Evolutionary conservation across 2,329 filamentous ascomycete species (phyloP).

Genomic region (Aspergillus intermedius): DNA sequence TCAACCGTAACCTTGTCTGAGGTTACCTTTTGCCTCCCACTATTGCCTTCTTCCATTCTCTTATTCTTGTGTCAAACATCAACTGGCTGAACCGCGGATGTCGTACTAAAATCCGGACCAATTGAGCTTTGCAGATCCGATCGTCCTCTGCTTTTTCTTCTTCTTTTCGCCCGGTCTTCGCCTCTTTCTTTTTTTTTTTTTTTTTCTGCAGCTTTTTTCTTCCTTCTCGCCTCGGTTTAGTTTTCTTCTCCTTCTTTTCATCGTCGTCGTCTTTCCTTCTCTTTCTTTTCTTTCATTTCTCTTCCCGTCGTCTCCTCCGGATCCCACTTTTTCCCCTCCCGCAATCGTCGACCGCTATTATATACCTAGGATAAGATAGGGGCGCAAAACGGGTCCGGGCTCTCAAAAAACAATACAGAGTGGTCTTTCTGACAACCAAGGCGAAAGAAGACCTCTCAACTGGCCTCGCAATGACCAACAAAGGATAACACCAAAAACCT

Average conservation of each 20-base stretch:
- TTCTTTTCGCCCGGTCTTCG: constrained; percentile 1
- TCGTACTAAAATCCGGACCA: too few species aligned
- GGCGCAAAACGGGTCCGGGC: too few species aligned
- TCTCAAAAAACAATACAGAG: too few species aligned
- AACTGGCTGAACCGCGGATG: neutral
- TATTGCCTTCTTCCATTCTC: neutral
- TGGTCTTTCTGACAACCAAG: too few species aligned
- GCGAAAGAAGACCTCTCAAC: too few species aligned
- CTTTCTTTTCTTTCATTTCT: constrained; percentile 1
- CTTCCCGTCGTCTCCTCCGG: neutral
- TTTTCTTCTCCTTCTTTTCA: constrained; percentile 9
- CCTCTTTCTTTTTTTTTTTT: constrained; percentile 2
- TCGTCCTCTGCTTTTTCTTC: constrained; percentile 3
- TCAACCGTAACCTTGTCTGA: neutral
- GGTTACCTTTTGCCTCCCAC: neutral
- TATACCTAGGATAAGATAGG: too few species aligned
- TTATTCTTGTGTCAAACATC: neutral
- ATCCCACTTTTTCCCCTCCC: constrained; percentile 3
- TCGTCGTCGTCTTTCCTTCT: constrained; percentile 8
- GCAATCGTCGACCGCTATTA: constrained; percentile 1
- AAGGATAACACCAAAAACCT: constrained; percentile 15
- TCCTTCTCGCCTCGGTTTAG: constrained; percentile 4
- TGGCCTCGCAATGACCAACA: constrained; percentile 23
- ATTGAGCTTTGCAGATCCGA: constrained; percentile 1
- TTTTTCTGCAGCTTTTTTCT: constrained; percentile 2